Conservation (phyloP, 495 filamentous ascomycete genomes). For the Aspergillus sclerotiicarbonarius region DNA sequence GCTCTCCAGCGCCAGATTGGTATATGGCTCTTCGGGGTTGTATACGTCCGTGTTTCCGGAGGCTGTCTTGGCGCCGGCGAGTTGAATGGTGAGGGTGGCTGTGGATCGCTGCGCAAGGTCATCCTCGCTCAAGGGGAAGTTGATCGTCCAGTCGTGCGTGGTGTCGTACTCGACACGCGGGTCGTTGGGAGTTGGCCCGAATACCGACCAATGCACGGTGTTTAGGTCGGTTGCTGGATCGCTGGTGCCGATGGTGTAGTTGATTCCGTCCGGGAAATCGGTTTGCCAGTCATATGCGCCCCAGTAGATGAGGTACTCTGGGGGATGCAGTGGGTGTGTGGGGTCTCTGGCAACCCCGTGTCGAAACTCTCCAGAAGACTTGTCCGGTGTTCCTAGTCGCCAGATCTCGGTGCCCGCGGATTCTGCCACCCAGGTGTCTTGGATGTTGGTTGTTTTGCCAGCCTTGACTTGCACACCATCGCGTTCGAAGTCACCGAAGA, state of each 20-base stretch:
- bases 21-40: constrained; percentile 44
- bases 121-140: constrained; percentile 40
- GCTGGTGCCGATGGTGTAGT: constrained; percentile 50
- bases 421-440: constrained; percentile 46
- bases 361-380: constrained; percentile 52
- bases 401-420: constrained; percentile 51
- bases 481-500: constrained; percentile 53
- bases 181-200: constrained; percentile 45
- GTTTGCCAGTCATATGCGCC: constrained; percentile 51
- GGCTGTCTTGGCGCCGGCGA: constrained; percentile 56
- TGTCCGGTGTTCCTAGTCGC: constrained; percentile 55
- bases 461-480: constrained; percentile 40
- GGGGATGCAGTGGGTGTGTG: constrained; percentile 45
- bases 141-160: constrained; percentile 53
- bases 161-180: constrained; percentile 34
- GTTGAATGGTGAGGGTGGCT: constrained; percentile 55
- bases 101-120: constrained; percentile 22
- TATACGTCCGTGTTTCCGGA: constrained; percentile 55
- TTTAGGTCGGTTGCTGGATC: constrained; percentile 46
- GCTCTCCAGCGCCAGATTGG: constrained; percentile 40
- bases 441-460: constrained; percentile 28
- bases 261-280: constrained; percentile 52
- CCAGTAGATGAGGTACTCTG: constrained; percentile 55
- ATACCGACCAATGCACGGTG: constrained; percentile 56
- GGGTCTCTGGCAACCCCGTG: constrained; percentile 45